These are phyloP conservation scores for Cercospora brassicicola DNA, from an alignment of 2,329 filamentous ascomycete species.

Conservation along the genomic window DNA sequence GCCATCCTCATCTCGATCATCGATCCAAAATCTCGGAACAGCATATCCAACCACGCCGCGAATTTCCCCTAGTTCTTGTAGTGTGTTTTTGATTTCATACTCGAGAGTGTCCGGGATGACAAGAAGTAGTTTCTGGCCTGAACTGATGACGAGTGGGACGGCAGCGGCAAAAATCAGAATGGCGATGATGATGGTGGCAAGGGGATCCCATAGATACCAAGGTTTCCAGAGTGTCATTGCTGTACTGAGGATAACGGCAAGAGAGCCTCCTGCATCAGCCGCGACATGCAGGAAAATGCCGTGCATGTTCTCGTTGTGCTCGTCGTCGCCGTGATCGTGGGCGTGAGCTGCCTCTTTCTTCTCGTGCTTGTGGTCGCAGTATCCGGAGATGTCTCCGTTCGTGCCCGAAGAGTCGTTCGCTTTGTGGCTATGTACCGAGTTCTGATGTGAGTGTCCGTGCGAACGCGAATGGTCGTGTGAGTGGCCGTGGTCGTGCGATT, in stretches of 20 bases:
- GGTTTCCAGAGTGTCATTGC: conserved; percentile 80
- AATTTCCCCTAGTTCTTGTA: conserved; percentile 79
- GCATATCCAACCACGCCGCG: conserved; percentile 83
- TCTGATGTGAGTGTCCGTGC: conserved; percentile 43
- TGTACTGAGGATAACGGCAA: conserved; percentile 91
- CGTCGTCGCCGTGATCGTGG: conserved; percentile 27
- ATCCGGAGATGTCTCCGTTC: conserved; percentile 20
- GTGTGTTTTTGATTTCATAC: conserved; percentile 80
- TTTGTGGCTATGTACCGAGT: conserved; percentile 18
- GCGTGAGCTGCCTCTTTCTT: conserved; percentile 16
- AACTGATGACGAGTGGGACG: conserved; percentile 80
- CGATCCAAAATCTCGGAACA: conserved; percentile 89
- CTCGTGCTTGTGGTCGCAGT: conserved; percentile 16
- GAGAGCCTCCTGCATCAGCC: conserved; percentile 89
- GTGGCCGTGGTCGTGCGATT: conserved; percentile 30
- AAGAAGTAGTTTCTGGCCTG: conserved; percentile 78
- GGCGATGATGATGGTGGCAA: conserved; percentile 91
- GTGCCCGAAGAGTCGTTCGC: conserved; percentile 14
- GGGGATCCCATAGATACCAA: conserved; percentile 91
- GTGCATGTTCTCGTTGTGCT: conserved; percentile 95
- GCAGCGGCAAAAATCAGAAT: conserved; percentile 91
- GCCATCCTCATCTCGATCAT: conserved; percentile 58
- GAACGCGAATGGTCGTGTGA: conserved; percentile 42
- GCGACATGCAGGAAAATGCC: conserved; percentile 95
- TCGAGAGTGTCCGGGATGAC: conserved; percentile 82